Conservation (phyloP, 2,329 filamentous ascomycete species). For the Coleophoma cylindrospora region DNA sequence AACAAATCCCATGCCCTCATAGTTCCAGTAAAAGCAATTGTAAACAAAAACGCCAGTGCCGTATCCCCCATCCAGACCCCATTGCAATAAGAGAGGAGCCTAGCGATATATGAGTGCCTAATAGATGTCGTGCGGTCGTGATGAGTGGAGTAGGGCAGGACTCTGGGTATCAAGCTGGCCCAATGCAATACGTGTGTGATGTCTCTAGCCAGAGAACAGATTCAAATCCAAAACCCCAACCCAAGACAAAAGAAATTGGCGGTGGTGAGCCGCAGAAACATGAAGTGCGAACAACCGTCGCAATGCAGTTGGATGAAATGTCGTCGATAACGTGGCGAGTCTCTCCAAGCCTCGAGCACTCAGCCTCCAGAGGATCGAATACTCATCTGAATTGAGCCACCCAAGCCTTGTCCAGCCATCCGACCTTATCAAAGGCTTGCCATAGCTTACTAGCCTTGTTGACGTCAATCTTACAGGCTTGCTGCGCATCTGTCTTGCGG, state of each 20-base stretch:
- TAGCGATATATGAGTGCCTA: too few species aligned
- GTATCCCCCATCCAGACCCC: too few species aligned
- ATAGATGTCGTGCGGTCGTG: too few species aligned
- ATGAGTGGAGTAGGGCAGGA: constrained; percentile 24
- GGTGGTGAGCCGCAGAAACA: constrained; percentile 9
- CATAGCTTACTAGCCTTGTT: constrained; percentile 95
- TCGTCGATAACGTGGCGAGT: constrained; percentile 1
- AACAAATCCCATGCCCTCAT: too few species aligned
- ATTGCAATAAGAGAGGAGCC: too few species aligned
- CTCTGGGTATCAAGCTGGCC: constrained; percentile 23
- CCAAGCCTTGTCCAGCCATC: constrained; percentile 57
- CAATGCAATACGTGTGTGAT: constrained; percentile 19
- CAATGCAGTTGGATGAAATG: constrained; percentile 12
- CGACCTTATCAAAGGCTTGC: constrained; percentile 81
- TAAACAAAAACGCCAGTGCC: too few species aligned
- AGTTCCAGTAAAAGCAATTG: too few species aligned
- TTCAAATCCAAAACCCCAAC: constrained; percentile 9
- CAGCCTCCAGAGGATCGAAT: too few species aligned
- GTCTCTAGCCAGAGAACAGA: constrained; percentile 5
- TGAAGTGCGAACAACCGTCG: constrained; percentile 18
- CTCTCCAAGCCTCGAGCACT: too few species aligned
- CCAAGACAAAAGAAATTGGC: constrained; percentile 11
- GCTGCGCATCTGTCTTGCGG: constrained; percentile 90
- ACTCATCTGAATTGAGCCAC: constrained; percentile 3
- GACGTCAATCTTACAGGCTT: constrained; percentile 97